phyloP scores from a whole-genome alignment of 2,329 filamentous ascomycete genomes.

The Phaeophleospora eucalypticola region DNA sequence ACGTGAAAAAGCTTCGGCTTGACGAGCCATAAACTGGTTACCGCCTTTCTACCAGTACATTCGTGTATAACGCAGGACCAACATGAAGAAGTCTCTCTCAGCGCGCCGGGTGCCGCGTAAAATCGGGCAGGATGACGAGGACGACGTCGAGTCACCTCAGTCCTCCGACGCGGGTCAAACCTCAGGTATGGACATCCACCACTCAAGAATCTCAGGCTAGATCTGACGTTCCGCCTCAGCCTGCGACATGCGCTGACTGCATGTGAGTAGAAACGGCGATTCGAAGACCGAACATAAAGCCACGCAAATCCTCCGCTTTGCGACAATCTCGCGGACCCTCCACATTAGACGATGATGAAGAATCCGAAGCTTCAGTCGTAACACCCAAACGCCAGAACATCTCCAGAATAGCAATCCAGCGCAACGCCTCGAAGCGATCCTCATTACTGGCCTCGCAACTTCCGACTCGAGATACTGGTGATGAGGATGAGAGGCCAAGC shows the following conservation, averaged over 20 bases:
- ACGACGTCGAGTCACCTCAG: constrained; percentile 29
- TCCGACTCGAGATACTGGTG: constrained; percentile 47
- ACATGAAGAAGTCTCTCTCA: constrained; percentile 58
- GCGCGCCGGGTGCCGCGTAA: constrained; percentile 67
- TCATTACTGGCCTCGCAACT: constrained; percentile 47
- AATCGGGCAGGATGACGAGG: constrained; percentile 68
- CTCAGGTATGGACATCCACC: constrained; percentile 22
- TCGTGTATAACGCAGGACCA: too few relatives aligned
- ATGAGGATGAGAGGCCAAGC: constrained; percentile 65
- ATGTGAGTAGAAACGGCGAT: constrained; percentile 45
- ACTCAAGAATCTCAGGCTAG: not conserved
- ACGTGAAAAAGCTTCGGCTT: too few relatives aligned
- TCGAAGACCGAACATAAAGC: constrained; percentile 51
- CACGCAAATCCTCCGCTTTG: constrained; percentile 68
- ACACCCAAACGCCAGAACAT: constrained; percentile 61
- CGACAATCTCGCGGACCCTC: constrained; percentile 63
- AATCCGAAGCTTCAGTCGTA: constrained; percentile 50
- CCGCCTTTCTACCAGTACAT: too few relatives aligned
- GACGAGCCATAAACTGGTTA: too few relatives aligned
- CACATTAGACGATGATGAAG: constrained; percentile 51
- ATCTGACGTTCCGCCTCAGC: constrained; percentile 24
- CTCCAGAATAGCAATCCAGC: constrained; percentile 62
- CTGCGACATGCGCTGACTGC: constrained; percentile 38
- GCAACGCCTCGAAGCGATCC: constrained; percentile 57
- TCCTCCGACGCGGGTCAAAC: constrained; percentile 14